phyloP scores from a whole-genome alignment of 306 rosid genomes.

The Lotus japonicus region DNA sequence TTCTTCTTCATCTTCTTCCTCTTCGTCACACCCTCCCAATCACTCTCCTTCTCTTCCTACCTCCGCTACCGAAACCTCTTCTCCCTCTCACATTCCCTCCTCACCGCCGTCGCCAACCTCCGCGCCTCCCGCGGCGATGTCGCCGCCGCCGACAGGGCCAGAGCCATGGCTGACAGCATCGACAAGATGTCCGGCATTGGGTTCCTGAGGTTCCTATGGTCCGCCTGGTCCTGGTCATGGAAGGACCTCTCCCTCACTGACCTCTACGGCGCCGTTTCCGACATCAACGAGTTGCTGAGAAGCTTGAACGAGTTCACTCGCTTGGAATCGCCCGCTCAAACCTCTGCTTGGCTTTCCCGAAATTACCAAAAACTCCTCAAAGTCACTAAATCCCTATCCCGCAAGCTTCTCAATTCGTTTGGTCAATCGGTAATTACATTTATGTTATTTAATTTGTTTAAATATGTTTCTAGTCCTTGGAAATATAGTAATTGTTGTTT shows the following conservation, averaged over 20 bases:
- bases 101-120: conserved; percentile 62
- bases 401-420: conserved; percentile 48
- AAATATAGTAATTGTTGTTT: too few relatives aligned
- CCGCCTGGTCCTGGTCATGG: conserved; percentile 59
- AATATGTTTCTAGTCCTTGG: too few relatives aligned
- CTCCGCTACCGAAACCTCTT: conserved; percentile 33
- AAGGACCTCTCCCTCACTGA: conserved; percentile 40
- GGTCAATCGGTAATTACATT: conserved; percentile 63
- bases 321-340: conserved; percentile 37
- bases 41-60: conserved; percentile 47
- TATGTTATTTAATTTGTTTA: too few relatives aligned
- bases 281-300: conserved; percentile 49
- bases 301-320: conserved; percentile 47
- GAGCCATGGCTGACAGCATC: conserved; percentile 40
- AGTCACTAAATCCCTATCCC: conserved; percentile 36
- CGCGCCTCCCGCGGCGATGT: conserved; percentile 66
- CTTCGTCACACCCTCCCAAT: conserved; percentile 33
- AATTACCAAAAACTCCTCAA: conserved; percentile 50
- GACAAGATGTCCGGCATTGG: conserved; percentile 45
- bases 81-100: conserved; percentile 62
- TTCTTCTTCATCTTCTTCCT: conserved; percentile 32
- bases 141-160: conserved; percentile 54
- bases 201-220: conserved; percentile 40
- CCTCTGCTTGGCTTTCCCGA: conserved; percentile 43
- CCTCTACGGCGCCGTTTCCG: conserved; percentile 48